Percentiles rank a stretch among this genome's conserved stretches.
Evolutionary conservation across 164 flowering plant genomes (phyloP).

Genomic region (Vitis riparia): DNA sequence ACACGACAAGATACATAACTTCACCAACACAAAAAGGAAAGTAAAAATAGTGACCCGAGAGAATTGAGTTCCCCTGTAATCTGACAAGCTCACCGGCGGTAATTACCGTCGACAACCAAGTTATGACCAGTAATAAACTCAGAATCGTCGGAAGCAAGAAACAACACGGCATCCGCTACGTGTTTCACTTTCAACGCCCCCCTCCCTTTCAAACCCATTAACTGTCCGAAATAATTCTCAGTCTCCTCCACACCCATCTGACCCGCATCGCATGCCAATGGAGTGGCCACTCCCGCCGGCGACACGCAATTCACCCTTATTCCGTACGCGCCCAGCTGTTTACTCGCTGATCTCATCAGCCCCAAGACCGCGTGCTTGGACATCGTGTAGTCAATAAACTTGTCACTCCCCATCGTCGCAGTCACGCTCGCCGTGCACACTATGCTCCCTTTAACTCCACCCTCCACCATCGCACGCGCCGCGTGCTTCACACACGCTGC

Average conservation of each 20-base stretch:
- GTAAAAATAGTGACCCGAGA: too few species aligned
- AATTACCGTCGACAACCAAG: slow-evolving; percentile 6
- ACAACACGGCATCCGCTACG: slow-evolving; percentile 12
- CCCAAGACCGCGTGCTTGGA: slow-evolving; percentile 62
- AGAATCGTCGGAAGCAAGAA: slow-evolving; percentile 9
- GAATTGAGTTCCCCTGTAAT: too few species aligned
- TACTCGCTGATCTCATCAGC: slow-evolving; percentile 37
- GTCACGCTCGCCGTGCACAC: slow-evolving; percentile 49
- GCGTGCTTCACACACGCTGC: slow-evolving; percentile 54
- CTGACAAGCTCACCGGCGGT: too few species aligned
- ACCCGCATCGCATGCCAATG: slow-evolving; percentile 9
- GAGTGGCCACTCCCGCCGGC: slow-evolving; percentile 42
- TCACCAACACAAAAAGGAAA: too few species aligned
- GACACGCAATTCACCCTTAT: slow-evolving; percentile 55
- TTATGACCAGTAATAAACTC: slow-evolving; percentile 11
- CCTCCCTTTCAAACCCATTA: slow-evolving; percentile 4
- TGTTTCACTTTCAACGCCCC: neutral
- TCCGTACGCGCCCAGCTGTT: slow-evolving; percentile 42
- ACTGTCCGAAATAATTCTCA: slow-evolving; percentile 12
- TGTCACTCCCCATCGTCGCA: slow-evolving; percentile 14
- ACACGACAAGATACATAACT: too few species aligned
- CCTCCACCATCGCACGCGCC: slow-evolving; percentile 54
- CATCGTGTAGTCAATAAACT: slow-evolving; percentile 31
- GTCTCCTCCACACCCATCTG: slow-evolving; percentile 15
- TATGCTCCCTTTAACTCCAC: slow-evolving; percentile 33